Evolutionary conservation across 2,329 filamentous ascomycete genomes (phyloP).

Genomic region (Berkeleyomyces basicola): DNA sequence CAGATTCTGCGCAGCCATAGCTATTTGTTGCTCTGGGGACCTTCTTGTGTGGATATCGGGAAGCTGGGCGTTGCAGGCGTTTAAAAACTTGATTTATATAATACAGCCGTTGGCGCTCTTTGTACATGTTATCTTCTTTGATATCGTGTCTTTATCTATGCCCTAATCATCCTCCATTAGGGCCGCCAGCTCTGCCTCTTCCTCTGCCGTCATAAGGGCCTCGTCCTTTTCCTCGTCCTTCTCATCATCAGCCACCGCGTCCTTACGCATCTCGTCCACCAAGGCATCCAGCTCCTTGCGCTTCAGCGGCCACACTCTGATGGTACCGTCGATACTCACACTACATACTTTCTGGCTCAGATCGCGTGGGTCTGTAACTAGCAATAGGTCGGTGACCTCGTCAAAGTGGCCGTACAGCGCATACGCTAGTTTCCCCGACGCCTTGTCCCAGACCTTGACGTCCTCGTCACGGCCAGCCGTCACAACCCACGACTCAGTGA

Average conservation of each 20-base stretch:
- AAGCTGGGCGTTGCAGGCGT: neutral
- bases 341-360: slow-evolving; percentile 45
- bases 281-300: slow-evolving; percentile 38
- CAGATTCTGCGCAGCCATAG: neutral
- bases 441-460: slow-evolving; percentile 71
- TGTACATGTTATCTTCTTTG: neutral
- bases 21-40: neutral
- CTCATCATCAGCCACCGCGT: slow-evolving; percentile 32
- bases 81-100: neutral
- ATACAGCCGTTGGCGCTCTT: neutral
- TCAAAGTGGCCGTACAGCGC: slow-evolving; percentile 75
- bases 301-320: slow-evolving; percentile 66
- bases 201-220: slow-evolving; percentile 61
- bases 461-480: slow-evolving; percentile 87
- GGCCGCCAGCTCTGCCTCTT: slow-evolving; percentile 83
- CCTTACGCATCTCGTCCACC: slow-evolving; percentile 29
- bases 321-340: slow-evolving; percentile 76
- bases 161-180: slow-evolving; percentile 52
- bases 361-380: slow-evolving; percentile 32
- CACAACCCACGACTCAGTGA: slow-evolving; percentile 61
- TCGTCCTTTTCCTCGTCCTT: slow-evolving; percentile 27
- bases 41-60: neutral
- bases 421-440: slow-evolving; percentile 56
- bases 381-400: slow-evolving; percentile 67
- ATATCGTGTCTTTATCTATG: neutral